Conservation (phyloP, 75 land plant genomes). For the Ceratopteris richardii region DNA sequence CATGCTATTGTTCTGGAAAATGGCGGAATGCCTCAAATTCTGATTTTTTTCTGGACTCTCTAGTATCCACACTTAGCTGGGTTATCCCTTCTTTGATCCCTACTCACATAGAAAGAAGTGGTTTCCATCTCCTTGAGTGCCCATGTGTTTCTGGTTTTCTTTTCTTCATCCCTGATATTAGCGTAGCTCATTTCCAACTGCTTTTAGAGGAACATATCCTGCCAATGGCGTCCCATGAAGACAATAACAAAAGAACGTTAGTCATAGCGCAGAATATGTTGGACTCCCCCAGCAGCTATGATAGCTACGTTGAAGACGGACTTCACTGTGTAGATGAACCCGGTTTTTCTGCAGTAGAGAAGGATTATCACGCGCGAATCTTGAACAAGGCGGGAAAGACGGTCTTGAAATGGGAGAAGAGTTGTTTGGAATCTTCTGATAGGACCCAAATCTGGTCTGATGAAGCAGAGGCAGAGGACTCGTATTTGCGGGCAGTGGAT, state of each 20-base stretch:
- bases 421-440: background rate
- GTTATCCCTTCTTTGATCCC: too few relatives aligned
- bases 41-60: too few relatives aligned
- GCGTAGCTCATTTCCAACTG: too few relatives aligned
- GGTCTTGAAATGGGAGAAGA: slow-evolving; percentile 25
- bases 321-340: slow-evolving; percentile 7
- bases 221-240: background rate
- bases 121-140: too few relatives aligned
- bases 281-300: slow-evolving; percentile 8
- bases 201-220: too few relatives aligned
- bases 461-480: background rate
- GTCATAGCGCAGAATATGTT: slow-evolving; percentile 27
- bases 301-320: slow-evolving; percentile 16
- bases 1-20: too few relatives aligned
- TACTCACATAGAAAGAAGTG: too few relatives aligned
- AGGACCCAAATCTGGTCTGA: slow-evolving; percentile 8
- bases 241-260: slow-evolving; percentile 15
- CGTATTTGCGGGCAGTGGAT: slow-evolving; percentile 17
- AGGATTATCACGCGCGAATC: slow-evolving; percentile 2
- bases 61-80: too few relatives aligned
- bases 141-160: too few relatives aligned
- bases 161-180: too few relatives aligned
- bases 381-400: slow-evolving; percentile 16
- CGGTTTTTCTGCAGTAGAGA: background rate
- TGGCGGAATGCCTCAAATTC: too few relatives aligned